phyloP scores from a whole-genome alignment of 768 basidiomycete genomes.

The Russula dissimulans region DNA sequence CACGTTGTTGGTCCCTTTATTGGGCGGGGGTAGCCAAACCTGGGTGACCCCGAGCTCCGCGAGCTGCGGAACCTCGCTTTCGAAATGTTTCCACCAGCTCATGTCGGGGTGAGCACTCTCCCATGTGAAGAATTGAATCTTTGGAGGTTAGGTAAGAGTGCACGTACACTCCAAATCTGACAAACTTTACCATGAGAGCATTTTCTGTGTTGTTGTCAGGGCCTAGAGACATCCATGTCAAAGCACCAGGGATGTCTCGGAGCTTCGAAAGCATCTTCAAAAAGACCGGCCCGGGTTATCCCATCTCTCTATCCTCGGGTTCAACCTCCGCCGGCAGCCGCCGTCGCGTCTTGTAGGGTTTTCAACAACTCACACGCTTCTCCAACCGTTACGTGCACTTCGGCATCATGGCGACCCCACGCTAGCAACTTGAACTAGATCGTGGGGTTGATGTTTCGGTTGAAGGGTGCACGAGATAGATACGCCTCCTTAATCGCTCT shows the following conservation, averaged over 20 bases:
- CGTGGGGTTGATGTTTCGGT: constrained; percentile 30
- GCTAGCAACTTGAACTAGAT: constrained; percentile 53
- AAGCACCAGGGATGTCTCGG: constrained; percentile 29
- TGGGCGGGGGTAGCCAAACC: constrained; percentile 76
- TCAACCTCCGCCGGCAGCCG: constrained; percentile 24
- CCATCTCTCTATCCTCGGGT: too few species aligned
- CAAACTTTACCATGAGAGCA: constrained; percentile 49
- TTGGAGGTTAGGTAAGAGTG: background rate
- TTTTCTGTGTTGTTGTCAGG: constrained; percentile 42
- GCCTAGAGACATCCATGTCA: constrained; percentile 53
- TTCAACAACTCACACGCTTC: background rate
- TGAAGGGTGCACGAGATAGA: constrained; percentile 39
- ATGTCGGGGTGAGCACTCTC: constrained; percentile 43
- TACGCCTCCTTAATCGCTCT: constrained; percentile 79
- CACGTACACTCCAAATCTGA: background rate
- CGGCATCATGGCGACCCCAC: constrained; percentile 38
- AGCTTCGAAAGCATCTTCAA: constrained; percentile 2
- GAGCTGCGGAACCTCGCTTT: constrained; percentile 52
- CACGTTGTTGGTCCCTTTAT: constrained; percentile 64
- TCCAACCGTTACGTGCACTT: constrained; percentile 34
- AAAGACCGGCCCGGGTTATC: background rate
- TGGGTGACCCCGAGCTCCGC: constrained; percentile 67
- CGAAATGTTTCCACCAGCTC: constrained; percentile 80
- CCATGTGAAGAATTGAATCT: constrained; percentile 87
- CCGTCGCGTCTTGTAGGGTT: background rate